Evolutionary conservation across 2,329 filamentous ascomycete genomes (phyloP), one percentile per base, ranked within the genome.

Genomic region (Thermothelomyces thermophilus): DNA sequence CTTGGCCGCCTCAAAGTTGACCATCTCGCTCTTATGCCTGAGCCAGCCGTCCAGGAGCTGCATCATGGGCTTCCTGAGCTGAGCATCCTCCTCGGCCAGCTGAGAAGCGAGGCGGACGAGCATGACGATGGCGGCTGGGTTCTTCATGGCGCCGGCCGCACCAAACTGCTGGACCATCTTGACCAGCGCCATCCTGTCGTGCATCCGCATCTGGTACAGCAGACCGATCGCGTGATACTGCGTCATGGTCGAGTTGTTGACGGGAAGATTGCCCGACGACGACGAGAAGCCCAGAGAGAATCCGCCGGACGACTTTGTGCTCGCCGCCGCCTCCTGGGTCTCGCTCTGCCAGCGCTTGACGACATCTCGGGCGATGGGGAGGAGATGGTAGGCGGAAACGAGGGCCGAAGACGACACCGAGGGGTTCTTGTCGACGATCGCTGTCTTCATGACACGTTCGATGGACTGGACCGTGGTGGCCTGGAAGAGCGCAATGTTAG

Each of bases 91-190:
- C 67, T 95, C 90, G 28, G 91, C 91, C 55, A 98, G 76, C 74
- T 95, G 93, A 36, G 91, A 88, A 30, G 93, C 93, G 57, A 98
- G 73, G 60, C 93, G 82, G 48, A 98, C 93, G 24, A 98, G 78
- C 80, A 98, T 84, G 44, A 98, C 82, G 51, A 90, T 85, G 30
- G 90, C 93, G 53, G 91, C 88, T 17, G 93, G 90, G 69, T 87
- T 96, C 82, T 96, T 97, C 55, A 97, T 85, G 10, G 89, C 89
- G 51, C 93, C 93, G 14, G 90, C 82, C 46, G 85, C 84, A 46
- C 90, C 90, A 66, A 96, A 97, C 69, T 98, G 93, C 73, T 98
- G 93, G n/a, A 98, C 91, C 93, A 98, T 97, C 79, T 98, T 98
- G 54, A 97, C 91, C 61, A 98, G 73, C 19, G 93, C 90, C 93